phyloP scores from a whole-genome alignment of 2,329 filamentous ascomycete species.

The Aspergillus chevalieri region DNA sequence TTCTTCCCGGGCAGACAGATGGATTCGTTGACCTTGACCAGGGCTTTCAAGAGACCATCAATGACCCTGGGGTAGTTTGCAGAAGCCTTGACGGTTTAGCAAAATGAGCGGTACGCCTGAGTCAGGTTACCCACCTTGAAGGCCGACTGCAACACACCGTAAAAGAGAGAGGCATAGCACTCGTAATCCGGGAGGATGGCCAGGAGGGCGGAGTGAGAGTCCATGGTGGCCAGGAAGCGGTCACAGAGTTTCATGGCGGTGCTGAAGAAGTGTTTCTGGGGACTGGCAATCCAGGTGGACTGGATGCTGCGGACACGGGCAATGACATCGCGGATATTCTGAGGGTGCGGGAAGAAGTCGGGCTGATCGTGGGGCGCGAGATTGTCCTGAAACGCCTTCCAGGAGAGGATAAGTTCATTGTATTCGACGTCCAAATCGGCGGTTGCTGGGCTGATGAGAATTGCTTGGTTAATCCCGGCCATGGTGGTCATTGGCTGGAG shows the following conservation, averaged over 20 bases:
- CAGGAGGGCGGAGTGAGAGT: constrained; percentile 22
- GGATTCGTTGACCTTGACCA: constrained; percentile 29
- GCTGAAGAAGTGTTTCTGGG: constrained; percentile 20
- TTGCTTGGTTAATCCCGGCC: background rate
- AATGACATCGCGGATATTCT: constrained; percentile 23
- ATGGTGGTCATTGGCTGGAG: background rate
- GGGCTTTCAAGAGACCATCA: constrained; percentile 27
- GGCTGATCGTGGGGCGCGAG: constrained; percentile 23
- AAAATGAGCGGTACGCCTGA: background rate
- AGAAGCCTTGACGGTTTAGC: constrained; percentile 22
- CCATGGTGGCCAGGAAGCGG: constrained; percentile 22
- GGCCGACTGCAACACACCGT: constrained; percentile 30
- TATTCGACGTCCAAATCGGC: constrained; percentile 33
- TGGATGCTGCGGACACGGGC: constrained; percentile 22
- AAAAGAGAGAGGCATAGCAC: constrained; percentile 27
- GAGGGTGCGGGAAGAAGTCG: constrained; percentile 22
- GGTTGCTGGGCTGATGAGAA: constrained; percentile 13
- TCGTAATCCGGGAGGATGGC: constrained; percentile 21
- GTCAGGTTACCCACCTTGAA: constrained; percentile 24
- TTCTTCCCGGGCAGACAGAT: constrained; percentile 14
- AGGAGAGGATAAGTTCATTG: constrained; percentile 31
- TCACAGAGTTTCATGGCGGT: constrained; percentile 22
- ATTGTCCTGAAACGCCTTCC: constrained; percentile 29
- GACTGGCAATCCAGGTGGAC: constrained; percentile 21
- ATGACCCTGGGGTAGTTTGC: constrained; percentile 30